These are phyloP conservation scores for Candida xiaguanensis DNA, from an alignment of 805 yeast genomes.

Conservation along the genomic window DNA sequence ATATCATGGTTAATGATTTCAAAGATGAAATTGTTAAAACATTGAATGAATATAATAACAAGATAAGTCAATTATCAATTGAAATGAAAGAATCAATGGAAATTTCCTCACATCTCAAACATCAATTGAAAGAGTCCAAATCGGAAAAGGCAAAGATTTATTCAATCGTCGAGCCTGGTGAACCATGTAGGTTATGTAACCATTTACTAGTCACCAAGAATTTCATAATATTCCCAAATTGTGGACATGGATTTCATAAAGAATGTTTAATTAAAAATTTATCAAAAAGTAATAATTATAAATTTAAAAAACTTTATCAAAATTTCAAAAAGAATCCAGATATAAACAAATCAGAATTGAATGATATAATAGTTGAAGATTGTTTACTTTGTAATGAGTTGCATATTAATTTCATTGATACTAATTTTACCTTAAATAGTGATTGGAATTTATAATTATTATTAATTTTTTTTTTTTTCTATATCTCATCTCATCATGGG, in stretches of 20 bases:
- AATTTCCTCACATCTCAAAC: constrained; percentile 55
- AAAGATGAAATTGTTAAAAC: constrained; percentile 79
- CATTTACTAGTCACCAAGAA: constrained; percentile 63
- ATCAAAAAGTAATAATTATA: constrained; percentile 57
- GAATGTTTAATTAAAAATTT: constrained; percentile 75
- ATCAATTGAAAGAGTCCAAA: constrained; percentile 50
- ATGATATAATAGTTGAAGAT: constrained; percentile 53
- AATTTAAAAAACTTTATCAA: constrained; percentile 59
- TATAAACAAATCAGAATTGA: constrained; percentile 49
- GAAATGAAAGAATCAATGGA: constrained; percentile 74
- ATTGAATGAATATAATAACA: constrained; percentile 67
- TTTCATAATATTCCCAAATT: constrained; percentile 78
- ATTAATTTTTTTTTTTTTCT: constrained; percentile 14
- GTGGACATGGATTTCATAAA: constrained; percentile 84
- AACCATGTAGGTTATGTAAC: constrained; percentile 72
- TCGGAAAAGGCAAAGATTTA: constrained; percentile 41
- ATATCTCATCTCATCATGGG: constrained; percentile 53
- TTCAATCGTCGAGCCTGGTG: constrained; percentile 76
- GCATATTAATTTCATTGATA: constrained; percentile 66
- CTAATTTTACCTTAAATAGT: constrained; percentile 35
- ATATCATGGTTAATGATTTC: constrained; percentile 74
- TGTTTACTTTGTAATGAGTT: constrained; percentile 78
- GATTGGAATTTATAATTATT: constrained; percentile 4
- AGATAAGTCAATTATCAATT: constrained; percentile 58
- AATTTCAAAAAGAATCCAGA: constrained; percentile 43